These are phyloP conservation scores for Helichrysum umbraculigerum DNA, from an alignment of 129 eudicot genomes.

Conservation along the genomic window DNA sequence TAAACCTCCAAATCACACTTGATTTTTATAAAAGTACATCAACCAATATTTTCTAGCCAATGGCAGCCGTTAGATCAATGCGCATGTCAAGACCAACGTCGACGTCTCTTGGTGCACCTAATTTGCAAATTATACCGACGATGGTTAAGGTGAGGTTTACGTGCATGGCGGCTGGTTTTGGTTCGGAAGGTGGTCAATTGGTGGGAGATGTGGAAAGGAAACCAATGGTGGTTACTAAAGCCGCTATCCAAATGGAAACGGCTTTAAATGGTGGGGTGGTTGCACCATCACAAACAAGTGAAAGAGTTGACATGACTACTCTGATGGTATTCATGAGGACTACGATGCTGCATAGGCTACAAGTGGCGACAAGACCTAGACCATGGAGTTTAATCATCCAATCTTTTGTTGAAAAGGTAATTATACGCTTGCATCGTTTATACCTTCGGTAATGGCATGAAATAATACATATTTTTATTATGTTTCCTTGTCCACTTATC, in stretches of 20 bases:
- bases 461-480: background rate
- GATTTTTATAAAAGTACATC: background rate
- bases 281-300: constrained; percentile 34
- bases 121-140: background rate
- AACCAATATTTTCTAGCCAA: background rate
- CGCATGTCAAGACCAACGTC: constrained; percentile 26
- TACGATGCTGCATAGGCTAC: constrained; percentile 6
- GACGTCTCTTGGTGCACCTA: background rate
- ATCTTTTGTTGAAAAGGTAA: constrained; percentile 60
- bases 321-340: constrained; percentile 24
- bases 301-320: constrained; percentile 32
- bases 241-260: constrained; percentile 12
- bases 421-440: background rate
- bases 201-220: constrained; percentile 30
- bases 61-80: constrained; percentile 43
- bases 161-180: constrained; percentile 32
- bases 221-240: constrained; percentile 23
- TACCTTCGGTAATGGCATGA: background rate
- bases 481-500: background rate
- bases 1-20: background rate
- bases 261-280: constrained; percentile 6
- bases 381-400: constrained; percentile 50
- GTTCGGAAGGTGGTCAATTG: constrained; percentile 23
- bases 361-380: constrained; percentile 31
- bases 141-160: constrained; percentile 21